phyloP scores from a whole-genome alignment of 768 basidiomycete species.

The Nidularia sp. region DNA sequence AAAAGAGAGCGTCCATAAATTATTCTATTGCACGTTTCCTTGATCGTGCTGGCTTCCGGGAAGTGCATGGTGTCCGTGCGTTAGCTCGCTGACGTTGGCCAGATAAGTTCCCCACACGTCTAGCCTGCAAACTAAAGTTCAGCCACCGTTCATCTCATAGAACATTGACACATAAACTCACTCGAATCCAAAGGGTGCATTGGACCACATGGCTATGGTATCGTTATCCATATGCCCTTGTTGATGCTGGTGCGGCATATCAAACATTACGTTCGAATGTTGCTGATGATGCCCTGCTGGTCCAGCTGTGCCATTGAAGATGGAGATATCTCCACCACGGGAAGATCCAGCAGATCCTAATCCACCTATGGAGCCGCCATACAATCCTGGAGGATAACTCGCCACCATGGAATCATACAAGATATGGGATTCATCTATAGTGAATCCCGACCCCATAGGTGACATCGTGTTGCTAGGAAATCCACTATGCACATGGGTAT shows the following conservation, averaged over 20 bases:
- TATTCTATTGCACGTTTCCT: too few species aligned
- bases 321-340: background rate
- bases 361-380: background rate
- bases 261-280: constrained; percentile 7
- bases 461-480: too few species aligned
- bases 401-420: constrained; percentile 16
- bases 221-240: constrained; percentile 36
- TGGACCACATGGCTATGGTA: constrained; percentile 66
- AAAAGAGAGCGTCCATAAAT: too few species aligned
- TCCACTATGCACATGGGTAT: too few species aligned
- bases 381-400: background rate
- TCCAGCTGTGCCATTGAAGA: background rate
- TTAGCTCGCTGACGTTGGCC: constrained; percentile 11
- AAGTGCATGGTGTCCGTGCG: background rate
- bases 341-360: background rate
- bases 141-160: background rate
- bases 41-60: too few species aligned
- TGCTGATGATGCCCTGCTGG: constrained; percentile 3
- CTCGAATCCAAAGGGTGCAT: constrained; percentile 62
- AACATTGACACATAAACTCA: constrained; percentile 24
- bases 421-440: constrained; percentile 12
- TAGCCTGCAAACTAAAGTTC: constrained; percentile 20
- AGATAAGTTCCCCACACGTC: constrained; percentile 44
- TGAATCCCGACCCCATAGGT: constrained; percentile 1
- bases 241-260: background rate